phyloP scores from a whole-genome alignment of 2,329 filamentous ascomycete species.

The Ophiostoma novo-ulmi region DNA sequence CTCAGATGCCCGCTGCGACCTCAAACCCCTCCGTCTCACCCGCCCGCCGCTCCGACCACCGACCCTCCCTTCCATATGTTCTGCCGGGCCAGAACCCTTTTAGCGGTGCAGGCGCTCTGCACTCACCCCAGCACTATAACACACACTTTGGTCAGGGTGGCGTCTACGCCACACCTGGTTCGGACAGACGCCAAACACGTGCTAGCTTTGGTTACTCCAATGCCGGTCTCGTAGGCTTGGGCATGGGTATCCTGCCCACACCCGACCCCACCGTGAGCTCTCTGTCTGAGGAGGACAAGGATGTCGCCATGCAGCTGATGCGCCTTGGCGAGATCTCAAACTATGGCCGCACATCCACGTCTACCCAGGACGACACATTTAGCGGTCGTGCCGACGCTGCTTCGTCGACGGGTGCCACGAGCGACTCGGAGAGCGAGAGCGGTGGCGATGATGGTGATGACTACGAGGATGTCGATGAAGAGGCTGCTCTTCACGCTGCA shows the following conservation, averaged over 20 bases:
- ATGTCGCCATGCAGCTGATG: conserved; percentile 96
- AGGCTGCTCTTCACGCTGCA: conserved; percentile 48
- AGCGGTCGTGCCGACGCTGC: conserved; percentile 82
- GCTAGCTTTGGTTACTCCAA: conserved; percentile 54
- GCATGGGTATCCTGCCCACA: conserved; percentile 66
- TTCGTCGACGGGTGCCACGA: conserved; percentile 80
- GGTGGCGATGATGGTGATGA: conserved; percentile 65
- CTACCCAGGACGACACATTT: conserved; percentile 87
- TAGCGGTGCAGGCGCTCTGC: conserved; percentile 68
- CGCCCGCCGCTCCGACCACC: conserved; percentile 70
- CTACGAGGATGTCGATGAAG: conserved; percentile 48
- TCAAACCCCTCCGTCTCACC: conserved; percentile 97
- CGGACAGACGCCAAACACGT: conserved; percentile 61
- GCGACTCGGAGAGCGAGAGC: conserved; percentile 66
- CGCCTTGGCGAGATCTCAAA: conserved; percentile 90
- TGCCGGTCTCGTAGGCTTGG: conserved; percentile 35
- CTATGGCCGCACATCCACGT: conserved; percentile 87
- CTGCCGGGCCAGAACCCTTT: conserved; percentile 75
- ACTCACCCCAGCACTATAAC: conserved; percentile 74
- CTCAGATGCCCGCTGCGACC: conserved; percentile 86
- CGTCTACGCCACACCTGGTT: conserved; percentile 58
- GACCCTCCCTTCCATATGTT: conserved; percentile 69
- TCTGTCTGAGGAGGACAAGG: conserved; percentile 89
- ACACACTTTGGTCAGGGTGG: conserved; percentile 50
- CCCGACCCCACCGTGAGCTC: conserved; percentile 97